Conservation (phyloP, 805 yeast genomes). For the Brettanomyces nanus region DNA sequence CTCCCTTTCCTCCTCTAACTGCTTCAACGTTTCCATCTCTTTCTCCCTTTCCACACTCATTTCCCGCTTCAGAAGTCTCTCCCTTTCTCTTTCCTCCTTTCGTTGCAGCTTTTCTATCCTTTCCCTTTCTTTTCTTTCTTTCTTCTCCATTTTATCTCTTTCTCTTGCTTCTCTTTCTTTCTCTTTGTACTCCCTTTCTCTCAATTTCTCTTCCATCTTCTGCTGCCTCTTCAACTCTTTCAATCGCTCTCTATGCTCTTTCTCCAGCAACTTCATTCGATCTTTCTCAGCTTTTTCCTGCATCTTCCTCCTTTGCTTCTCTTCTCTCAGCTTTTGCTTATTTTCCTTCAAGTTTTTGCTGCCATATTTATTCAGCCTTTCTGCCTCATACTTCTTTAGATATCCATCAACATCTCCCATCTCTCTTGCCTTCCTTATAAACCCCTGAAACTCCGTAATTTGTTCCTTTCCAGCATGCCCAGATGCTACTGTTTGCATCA, state of each 20-base stretch:
- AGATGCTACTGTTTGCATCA: constrained; percentile 83
- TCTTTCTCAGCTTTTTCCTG: neutral
- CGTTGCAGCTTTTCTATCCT: constrained; percentile 18
- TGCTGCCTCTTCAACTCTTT: constrained; percentile 17
- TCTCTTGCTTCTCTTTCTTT: constrained; percentile 13
- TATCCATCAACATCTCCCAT: constrained; percentile 45
- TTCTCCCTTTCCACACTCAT: constrained; percentile 6
- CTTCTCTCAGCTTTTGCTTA: constrained; percentile 12
- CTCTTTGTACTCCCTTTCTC: constrained; percentile 9
- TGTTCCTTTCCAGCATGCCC: constrained; percentile 70
- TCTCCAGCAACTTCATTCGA: constrained; percentile 10
- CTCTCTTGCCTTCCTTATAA: constrained; percentile 68
- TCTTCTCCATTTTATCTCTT: constrained; percentile 12
- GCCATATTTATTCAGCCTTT: neutral
- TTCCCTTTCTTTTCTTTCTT: constrained; percentile 12
- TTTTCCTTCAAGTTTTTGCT: neutral
- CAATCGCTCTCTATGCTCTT: constrained; percentile 11
- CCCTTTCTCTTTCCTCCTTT: constrained; percentile 17
- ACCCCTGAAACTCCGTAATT: constrained; percentile 70
- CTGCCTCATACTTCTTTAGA: constrained; percentile 9
- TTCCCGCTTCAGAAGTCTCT: neutral
- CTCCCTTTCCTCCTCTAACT: constrained; percentile 9
- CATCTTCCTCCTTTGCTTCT: constrained; percentile 3
- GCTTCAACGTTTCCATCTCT: constrained; percentile 11
- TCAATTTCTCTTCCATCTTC: constrained; percentile 13